A percentile compares a stretch with the other conserved stretches of the same genome.
Evolutionary conservation across 2,329 filamentous ascomycete species (phyloP).

Genomic region (Pseudogymnoascus verrucosus): DNA sequence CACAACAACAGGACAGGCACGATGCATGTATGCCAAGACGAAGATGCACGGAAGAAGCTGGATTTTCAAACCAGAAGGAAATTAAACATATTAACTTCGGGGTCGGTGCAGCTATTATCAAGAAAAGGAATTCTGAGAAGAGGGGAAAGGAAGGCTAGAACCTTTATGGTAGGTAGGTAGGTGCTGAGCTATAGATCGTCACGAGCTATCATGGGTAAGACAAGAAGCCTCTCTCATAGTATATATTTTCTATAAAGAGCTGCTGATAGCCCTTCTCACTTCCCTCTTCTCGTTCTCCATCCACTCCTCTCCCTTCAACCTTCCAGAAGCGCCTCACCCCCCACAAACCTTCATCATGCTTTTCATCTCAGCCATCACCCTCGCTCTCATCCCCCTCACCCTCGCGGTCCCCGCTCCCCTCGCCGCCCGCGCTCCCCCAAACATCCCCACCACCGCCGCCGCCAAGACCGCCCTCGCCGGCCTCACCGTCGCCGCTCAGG

Average conservation of each 20-base stretch:
- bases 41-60: neutral
- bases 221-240: neutral
- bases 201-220: slow-evolving; percentile 6
- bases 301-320: neutral
- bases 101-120: neutral
- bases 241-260: neutral
- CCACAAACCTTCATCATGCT: slow-evolving; percentile 14
- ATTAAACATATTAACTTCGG: neutral
- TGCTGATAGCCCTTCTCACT: neutral
- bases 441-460: slow-evolving; percentile 50
- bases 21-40: neutral
- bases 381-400: slow-evolving; percentile 13
- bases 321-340: neutral
- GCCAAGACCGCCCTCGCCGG: slow-evolving; percentile 50
- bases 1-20: neutral
- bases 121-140: neutral
- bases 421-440: slow-evolving; percentile 40
- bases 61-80: neutral
- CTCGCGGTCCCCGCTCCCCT: slow-evolving; percentile 16
- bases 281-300: neutral
- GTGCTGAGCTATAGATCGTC: neutral
- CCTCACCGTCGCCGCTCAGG: slow-evolving; percentile 49
- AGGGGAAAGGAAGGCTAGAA: slow-evolving; percentile 1
- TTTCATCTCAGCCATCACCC: slow-evolving; percentile 12
- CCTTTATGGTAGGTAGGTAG: slow-evolving; percentile 2